These are phyloP conservation scores for Cadophora gregata DNA, from an alignment of 2,329 filamentous ascomycete genomes.

Conservation along the genomic window DNA sequence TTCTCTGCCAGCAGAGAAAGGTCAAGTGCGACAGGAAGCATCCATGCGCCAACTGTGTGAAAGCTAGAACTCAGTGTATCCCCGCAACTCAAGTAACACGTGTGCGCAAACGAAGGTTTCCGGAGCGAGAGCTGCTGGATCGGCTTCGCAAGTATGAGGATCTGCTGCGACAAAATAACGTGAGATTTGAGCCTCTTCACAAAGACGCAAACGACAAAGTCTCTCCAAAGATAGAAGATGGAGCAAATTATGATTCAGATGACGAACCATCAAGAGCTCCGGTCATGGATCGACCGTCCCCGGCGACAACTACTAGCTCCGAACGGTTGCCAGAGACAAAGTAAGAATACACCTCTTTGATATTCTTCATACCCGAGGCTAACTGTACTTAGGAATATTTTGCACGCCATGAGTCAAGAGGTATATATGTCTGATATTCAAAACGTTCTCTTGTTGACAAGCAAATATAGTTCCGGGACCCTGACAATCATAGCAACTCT, in stretches of 20 bases:
- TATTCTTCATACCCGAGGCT: conserved; percentile 22
- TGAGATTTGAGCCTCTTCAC: conserved; percentile 40
- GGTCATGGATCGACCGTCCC: conserved; percentile 34
- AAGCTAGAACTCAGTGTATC: conserved; percentile 65
- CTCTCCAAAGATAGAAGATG: conserved; percentile 24
- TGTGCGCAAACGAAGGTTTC: conserved; percentile 56
- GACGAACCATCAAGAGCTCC: conserved; percentile 37
- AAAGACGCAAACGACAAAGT: conserved; percentile 34
- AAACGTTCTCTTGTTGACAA: conserved; percentile 28
- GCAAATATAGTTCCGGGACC: conserved; percentile 40
- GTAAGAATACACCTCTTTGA: conserved; percentile 36
- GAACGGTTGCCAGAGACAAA: conserved; percentile 43
- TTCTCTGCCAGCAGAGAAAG: conserved; percentile 78
- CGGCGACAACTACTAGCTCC: conserved; percentile 37
- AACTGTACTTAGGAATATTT: conserved; percentile 50
- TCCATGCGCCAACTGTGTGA: conserved; percentile 73
- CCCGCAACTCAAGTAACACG: conserved; percentile 58
- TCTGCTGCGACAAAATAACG: conserved; percentile 39
- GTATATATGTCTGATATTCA: conserved; percentile 42
- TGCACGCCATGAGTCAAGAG: conserved; percentile 52
- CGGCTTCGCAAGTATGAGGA: conserved; percentile 42
- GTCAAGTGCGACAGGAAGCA: conserved; percentile 76
- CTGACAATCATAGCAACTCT: conserved; percentile 43
- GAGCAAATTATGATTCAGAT: conserved; percentile 34
- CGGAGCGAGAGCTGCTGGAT: conserved; percentile 41